Base-by-base conservation (phyloP, 257 asterid genomes). In the Capsicum baccatum region DNA sequence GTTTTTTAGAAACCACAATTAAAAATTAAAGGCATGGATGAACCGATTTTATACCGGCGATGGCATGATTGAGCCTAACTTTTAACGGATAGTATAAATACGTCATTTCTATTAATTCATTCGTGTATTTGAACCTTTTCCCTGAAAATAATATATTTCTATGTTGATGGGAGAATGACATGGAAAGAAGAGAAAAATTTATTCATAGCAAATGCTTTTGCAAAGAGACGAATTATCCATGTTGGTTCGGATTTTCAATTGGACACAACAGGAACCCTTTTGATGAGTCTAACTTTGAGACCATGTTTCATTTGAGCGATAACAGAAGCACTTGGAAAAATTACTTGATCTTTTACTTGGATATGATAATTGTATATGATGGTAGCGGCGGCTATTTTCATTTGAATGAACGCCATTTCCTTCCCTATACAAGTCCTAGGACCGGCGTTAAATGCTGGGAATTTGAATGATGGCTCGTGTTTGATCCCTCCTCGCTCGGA, bases 401-500 rank as follows among this genome's bases (percentile, higher is more conserved):
- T 82, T n/a, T 82, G 84, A 66, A 66, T 15, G 42, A 67, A 82
- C 3, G 79, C 17, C 84, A 82, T 82, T 13, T 82, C 79, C 47
- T 82, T 82, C 4, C 84, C 84, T 33, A 82, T 4, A 50, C 84
- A 82, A 64, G 84, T 66, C 54, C 84, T 33, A 19, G 84, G 79
- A 9, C 84, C 84, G 0, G 67, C 84, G 19, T 82, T 66, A 42
- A 82, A 82, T 1, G 84, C 79, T 9, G 79, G 79, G 5, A 66
- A 82, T 44, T 67, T 66, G 33, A 5, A 82, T 0, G 84, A 66
- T 13, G 84, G 52, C 52, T 21, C 54, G 8, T 82, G 84, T 42
- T 82, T 63, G 11, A 66, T 9, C 9, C 35, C 33, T 56, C 63
- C 63, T 26, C 11, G 9, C 21, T 26, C 54, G 7, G 79, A 26